Percentiles rank a stretch among this genome's conserved stretches.
These are phyloP conservation scores for Linnemannia schmuckeri DNA, from an alignment of 192 early-diverging fungal genomes.

Conservation along the genomic window DNA sequence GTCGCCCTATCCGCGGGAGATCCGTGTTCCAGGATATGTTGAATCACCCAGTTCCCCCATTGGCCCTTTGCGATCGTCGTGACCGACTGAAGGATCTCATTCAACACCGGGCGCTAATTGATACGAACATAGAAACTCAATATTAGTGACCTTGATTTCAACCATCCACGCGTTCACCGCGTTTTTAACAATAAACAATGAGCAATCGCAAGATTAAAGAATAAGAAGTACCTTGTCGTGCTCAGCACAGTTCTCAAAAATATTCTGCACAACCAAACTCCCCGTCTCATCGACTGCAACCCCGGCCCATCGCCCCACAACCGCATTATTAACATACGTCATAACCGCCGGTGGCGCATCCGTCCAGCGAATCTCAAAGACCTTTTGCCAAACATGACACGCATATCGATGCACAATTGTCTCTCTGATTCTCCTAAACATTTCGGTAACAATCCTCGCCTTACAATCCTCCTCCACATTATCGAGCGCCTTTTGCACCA, in stretches of 20 bases:
- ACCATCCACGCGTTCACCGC: background rate
- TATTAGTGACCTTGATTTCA: background rate
- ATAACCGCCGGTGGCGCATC: conserved; percentile 65
- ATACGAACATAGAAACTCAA: background rate
- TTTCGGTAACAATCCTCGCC: conserved; percentile 68
- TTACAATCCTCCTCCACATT: conserved; percentile 73
- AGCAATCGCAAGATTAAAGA: background rate
- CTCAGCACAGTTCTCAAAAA: conserved; percentile 80
- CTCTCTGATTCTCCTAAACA: conserved; percentile 72
- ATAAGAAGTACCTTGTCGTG: conserved; percentile 66
- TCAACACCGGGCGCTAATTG: conserved; percentile 66
- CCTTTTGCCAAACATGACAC: conserved; percentile 86
- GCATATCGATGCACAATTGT: conserved; percentile 83
- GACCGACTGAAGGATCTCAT: conserved; percentile 72
- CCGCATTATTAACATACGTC: conserved; percentile 68
- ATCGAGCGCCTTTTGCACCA: conserved; percentile 82
- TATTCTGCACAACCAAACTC: conserved; percentile 80
- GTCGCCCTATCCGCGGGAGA: conserved; percentile 62
- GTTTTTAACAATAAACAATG: background rate
- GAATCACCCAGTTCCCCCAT: conserved; percentile 90
- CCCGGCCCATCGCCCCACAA: conserved; percentile 72
- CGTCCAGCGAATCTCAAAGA: conserved; percentile 79
- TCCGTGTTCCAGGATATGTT: conserved; percentile 80
- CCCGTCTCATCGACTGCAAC: conserved; percentile 86
- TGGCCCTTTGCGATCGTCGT: conserved; percentile 78